phyloP scores from a whole-genome alignment of 129 eudicot genomes.

The Dittrichia graveolens region DNA sequence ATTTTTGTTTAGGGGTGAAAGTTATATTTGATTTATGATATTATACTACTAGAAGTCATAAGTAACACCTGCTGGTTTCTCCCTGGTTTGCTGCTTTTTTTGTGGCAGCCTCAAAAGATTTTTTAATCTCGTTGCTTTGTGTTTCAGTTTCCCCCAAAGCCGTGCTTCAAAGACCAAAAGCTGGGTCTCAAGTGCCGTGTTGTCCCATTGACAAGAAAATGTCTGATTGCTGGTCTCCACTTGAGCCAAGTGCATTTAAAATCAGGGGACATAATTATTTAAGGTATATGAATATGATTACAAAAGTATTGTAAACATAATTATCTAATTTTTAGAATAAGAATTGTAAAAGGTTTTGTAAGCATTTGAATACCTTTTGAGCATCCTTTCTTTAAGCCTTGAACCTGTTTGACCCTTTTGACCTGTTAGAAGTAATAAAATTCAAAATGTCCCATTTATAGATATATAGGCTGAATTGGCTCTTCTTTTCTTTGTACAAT shows the following conservation, averaged over 20 bases:
- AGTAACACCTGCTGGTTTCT: not conserved
- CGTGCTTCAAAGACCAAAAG: constrained; percentile 76
- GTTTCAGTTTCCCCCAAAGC: constrained; percentile 70
- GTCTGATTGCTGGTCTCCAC: constrained; percentile 75
- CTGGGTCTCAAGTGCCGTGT: constrained; percentile 82
- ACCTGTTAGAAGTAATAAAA: not conserved
- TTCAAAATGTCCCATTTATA: not conserved
- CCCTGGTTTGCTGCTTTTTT: not conserved
- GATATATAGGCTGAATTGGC: no score
- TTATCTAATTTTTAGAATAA: not conserved
- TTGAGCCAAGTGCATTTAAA: constrained; percentile 78
- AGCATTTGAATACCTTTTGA: not conserved
- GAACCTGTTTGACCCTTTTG: not conserved
- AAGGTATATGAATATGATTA: constrained; percentile 43
- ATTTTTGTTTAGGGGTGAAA: not conserved
- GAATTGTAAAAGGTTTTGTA: not conserved
- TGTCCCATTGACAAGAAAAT: constrained; percentile 84
- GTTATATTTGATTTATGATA: not conserved
- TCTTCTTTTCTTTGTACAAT: no score
- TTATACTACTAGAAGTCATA: not conserved
- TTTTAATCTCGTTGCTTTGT: constrained; percentile 2
- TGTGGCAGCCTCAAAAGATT: not conserved
- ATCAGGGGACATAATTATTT: constrained; percentile 72
- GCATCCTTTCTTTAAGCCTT: not conserved
- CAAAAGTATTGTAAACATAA: not conserved